A percentile compares a stretch with the other conserved stretches of the same genome.
Conservation (phyloP, 2,329 filamentous ascomycete species). For the Phyllosticta citriasiana region DNA sequence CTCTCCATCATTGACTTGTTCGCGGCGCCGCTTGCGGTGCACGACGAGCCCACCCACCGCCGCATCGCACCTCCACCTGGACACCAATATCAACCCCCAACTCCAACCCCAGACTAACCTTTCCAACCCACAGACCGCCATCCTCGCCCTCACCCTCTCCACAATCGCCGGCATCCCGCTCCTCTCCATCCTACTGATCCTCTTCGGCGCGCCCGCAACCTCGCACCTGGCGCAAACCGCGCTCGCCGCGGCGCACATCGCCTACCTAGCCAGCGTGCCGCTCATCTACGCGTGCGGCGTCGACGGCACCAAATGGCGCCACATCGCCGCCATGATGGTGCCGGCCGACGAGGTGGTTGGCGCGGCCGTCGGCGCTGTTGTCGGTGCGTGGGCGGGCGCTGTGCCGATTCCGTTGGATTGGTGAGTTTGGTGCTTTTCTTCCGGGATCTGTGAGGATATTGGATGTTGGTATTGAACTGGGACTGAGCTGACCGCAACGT, state of each 20-base stretch:
- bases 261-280: constrained; percentile 67
- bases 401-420: constrained; percentile 94
- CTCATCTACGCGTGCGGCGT: constrained; percentile 81
- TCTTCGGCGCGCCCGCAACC: constrained; percentile 85
- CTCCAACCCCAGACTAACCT: not conserved
- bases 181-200: constrained; percentile 56
- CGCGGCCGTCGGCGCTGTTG: constrained; percentile 61
- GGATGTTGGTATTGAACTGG: not conserved
- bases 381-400: constrained; percentile 88
- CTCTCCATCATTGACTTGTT: not conserved
- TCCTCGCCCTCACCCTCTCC: constrained; percentile 57
- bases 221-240: constrained; percentile 70
- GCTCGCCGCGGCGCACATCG: constrained; percentile 71
- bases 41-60: not conserved
- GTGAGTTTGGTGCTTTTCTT: constrained; percentile 32
- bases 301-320: constrained; percentile 58
- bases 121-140: constrained; percentile 45
- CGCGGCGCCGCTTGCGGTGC: not conserved
- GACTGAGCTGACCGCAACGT: constrained; percentile 11
- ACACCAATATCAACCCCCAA: not conserved
- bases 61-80: not conserved
- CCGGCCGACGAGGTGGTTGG: constrained; percentile 82
- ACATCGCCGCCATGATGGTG: constrained; percentile 55
- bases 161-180: constrained; percentile 47
- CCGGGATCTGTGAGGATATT: not conserved